Evolutionary conservation across 2,329 filamentous ascomycete species (phyloP).

Genomic region (Stagonosporopsis chrysanthemi): DNA sequence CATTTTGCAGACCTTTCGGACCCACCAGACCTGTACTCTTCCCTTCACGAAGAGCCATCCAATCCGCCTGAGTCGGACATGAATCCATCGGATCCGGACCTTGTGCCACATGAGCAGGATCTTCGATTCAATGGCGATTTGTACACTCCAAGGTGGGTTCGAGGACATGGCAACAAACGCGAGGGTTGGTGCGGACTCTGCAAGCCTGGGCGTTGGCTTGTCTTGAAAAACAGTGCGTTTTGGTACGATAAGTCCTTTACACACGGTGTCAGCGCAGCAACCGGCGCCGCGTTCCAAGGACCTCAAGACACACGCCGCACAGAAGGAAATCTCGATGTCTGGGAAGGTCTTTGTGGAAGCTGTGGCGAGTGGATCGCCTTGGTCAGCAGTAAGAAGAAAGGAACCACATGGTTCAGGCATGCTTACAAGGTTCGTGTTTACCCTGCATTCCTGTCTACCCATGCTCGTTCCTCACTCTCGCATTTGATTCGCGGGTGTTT

Average conservation of each 20-base stretch:
- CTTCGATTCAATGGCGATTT: conserved; percentile 80
- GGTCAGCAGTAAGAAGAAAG: conserved; percentile 88
- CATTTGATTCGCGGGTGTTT: conserved; percentile 8
- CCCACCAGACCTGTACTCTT: conserved; percentile 78
- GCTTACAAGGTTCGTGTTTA: conserved; percentile 75
- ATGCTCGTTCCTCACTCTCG: conserved; percentile 11
- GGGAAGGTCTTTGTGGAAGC: conserved; percentile 79
- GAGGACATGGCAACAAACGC: conserved; percentile 84
- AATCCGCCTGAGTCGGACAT: conserved; percentile 81
- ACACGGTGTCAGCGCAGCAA: conserved; percentile 84
- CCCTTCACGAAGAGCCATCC: conserved; percentile 75
- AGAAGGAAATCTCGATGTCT: conserved; percentile 81
- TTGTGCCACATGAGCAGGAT: conserved; percentile 77
- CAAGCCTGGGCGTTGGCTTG: conserved; percentile 84
- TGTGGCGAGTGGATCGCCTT: conserved; percentile 83
- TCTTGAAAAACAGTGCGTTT: conserved; percentile 88
- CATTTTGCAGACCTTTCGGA: conserved; percentile 78
- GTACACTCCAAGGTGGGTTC: conserved; percentile 84
- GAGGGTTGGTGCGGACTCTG: conserved; percentile 92
- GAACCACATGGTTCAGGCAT: conserved; percentile 90
- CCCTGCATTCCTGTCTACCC: conserved; percentile 17
- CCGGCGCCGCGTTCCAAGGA: conserved; percentile 78
- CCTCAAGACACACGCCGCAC: conserved; percentile 78
- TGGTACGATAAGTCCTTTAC: conserved; percentile 95
- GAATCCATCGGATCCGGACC: conserved; percentile 77